phyloP scores from a whole-genome alignment of 371 early-diverging fungal species.

The Phascolomyces articulosus region DNA sequence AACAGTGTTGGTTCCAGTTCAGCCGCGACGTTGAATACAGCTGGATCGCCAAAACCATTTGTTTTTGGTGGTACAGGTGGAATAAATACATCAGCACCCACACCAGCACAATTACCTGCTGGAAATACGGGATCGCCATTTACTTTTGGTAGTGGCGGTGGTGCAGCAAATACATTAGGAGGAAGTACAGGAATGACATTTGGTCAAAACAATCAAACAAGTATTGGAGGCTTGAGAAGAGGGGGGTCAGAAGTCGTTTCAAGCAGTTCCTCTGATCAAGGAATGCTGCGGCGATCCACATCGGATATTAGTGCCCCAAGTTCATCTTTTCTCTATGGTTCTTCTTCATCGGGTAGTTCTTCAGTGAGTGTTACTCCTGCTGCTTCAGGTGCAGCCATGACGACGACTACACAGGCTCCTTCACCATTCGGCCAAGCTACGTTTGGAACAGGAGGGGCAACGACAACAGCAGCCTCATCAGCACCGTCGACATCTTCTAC shows the following conservation, averaged over 20 bases:
- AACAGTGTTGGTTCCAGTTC: neutral
- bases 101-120: too few species aligned
- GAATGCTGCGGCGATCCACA: neutral
- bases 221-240: slow-evolving; percentile 4
- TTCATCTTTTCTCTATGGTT: neutral
- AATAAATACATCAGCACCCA: too few species aligned
- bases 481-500: neutral
- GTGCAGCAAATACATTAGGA: neutral
- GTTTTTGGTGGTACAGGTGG: neutral
- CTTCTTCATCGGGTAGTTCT: neutral
- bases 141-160: neutral
- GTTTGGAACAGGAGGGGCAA: too few species aligned
- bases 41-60: neutral
- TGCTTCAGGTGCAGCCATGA: neutral
- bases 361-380: neutral
- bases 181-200: neutral
- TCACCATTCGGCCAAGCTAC: slow-evolving; percentile 6
- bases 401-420: neutral
- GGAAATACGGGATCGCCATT: neutral
- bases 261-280: neutral
- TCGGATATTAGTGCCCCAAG: neutral
- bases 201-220: neutral
- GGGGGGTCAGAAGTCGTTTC: neutral
- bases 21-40: neutral
- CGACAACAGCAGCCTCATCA: slow-evolving; percentile 1